Evolutionary conservation across 257 asterid species (phyloP).

Genomic region (Penstemon eatonii): DNA sequence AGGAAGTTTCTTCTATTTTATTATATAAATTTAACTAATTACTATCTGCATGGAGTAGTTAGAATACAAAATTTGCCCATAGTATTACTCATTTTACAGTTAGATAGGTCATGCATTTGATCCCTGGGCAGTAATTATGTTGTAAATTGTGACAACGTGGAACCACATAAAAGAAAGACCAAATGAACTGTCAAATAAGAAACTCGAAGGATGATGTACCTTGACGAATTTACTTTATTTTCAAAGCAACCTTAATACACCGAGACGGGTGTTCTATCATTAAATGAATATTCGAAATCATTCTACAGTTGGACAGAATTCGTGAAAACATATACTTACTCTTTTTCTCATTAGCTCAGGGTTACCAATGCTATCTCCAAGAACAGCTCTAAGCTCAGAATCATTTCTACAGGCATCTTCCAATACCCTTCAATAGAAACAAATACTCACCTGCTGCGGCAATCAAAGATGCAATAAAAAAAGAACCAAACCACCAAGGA

Average conservation of each 20-base stretch:
- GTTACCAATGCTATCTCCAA: slow-evolving; percentile 89
- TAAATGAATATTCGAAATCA: background rate
- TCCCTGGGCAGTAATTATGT: background rate
- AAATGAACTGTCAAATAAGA: slow-evolving; percentile 1
- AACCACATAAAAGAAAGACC: background rate
- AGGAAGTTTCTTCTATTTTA: background rate
- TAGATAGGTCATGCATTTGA: background rate
- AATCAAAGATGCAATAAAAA: background rate
- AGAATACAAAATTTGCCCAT: background rate
- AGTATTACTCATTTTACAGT: background rate
- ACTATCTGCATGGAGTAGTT: background rate
- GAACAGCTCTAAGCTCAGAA: slow-evolving; percentile 84
- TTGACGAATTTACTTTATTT: background rate
- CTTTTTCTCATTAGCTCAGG: slow-evolving; percentile 91
- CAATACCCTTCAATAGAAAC: slow-evolving; percentile 57
- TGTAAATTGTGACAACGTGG: background rate
- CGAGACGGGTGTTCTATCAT: background rate
- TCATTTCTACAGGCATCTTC: slow-evolving; percentile 91
- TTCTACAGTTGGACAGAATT: slow-evolving; percentile 4
- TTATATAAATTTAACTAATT: background rate
- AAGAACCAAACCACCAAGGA: slow-evolving; percentile 16
- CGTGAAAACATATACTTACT: slow-evolving; percentile 39
- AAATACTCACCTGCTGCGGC: background rate
- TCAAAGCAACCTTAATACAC: slow-evolving; percentile 5
- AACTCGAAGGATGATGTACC: background rate